Conservation (phyloP, 2,329 filamentous ascomycete genomes). For the Capronia coronata region DNA sequence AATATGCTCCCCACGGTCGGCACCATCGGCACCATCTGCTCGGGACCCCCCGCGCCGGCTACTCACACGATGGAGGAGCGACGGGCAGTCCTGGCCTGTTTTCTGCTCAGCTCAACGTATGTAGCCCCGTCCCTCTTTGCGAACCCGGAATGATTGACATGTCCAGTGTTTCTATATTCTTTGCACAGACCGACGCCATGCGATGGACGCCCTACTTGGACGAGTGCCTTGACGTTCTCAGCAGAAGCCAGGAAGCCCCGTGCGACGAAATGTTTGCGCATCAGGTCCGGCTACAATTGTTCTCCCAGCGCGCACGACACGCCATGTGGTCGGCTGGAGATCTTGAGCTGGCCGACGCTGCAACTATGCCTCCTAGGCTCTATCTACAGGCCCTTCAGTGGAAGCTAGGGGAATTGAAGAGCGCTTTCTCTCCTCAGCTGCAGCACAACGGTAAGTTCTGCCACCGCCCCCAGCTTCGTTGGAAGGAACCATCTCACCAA, state of each 20-base stretch:
- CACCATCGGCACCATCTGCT: no score
- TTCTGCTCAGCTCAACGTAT: conserved; percentile 40
- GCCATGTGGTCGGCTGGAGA: conserved; percentile 10
- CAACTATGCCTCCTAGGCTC: conserved; percentile 4
- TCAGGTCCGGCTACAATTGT: conserved; percentile 28
- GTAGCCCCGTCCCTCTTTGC: conserved; percentile 3
- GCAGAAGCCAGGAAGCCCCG: conserved; percentile 42
- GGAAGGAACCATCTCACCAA: not conserved
- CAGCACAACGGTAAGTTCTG: conserved; percentile 24
- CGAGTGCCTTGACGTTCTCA: conserved; percentile 47
- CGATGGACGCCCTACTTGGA: conserved; percentile 56
- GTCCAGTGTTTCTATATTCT: conserved; percentile 35
- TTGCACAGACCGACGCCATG: conserved; percentile 47
- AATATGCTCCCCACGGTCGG: not conserved
- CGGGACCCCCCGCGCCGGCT: not conserved
- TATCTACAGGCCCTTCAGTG: conserved; percentile 31
- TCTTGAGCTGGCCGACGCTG: not conserved
- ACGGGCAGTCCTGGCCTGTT: conserved; percentile 46
- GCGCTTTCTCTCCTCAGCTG: conserved; percentile 23
- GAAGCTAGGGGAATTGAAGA: conserved; percentile 32
- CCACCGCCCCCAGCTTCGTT: not conserved
- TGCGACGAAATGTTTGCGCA: conserved; percentile 46
- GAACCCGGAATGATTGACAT: conserved; percentile 19
- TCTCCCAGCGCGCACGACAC: conserved; percentile 22
- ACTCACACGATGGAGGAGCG: conserved; percentile 44